Evolutionary conservation across 2,329 filamentous ascomycete species (phyloP), one percentile per base, ranked within the genome.

Genomic region (Colletotrichum sp.): DNA sequence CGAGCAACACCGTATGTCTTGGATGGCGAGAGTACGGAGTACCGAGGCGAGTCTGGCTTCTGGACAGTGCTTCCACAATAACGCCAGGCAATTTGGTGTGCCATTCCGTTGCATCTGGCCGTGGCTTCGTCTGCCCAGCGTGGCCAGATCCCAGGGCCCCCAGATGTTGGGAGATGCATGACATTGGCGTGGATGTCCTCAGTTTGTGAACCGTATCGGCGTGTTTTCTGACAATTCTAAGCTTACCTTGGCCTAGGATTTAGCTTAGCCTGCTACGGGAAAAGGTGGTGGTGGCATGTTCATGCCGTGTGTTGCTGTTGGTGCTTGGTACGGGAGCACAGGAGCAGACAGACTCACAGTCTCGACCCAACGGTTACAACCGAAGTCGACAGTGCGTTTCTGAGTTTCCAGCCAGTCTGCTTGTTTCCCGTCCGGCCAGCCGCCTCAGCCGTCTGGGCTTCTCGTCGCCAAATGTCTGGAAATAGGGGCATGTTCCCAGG

Each of bases 401-500:
- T 61, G 55, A 67, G 34, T 48, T 61, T 65, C 34, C 52, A 60
- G 67, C 39, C 64, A 73, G 68, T 60, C n/a, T 30, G n/a, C 67
- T 59, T 8, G 24, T 57, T 34, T 32, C 67, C 32, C 61, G 39
- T 24, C 24, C 30, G 24, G 26, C 60, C 67, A 52, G 21, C 12
- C 24, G 34, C 21, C 13, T 67, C 39, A 26, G 63, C 32, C 21
- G 30, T 28, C 26, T 26, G 12, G 21, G 18, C 34, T 64, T 70
- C 34, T 43, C 32, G 32, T 74, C 72, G 61, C 36, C 57, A 34
- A 30, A 24, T 60, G 39, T 72, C 68, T 65, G 55, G 18, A 43
- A 64, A 75, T 72, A 74, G 73, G 73, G 73, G 73, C 73, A 72
- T 67, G 39, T 72, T 72, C 73, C 73, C 39, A 30, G 73, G n/a